Base-by-base conservation (phyloP, 1,139 yeast species). In the Schizosaccharomyces versatilis region DNA sequence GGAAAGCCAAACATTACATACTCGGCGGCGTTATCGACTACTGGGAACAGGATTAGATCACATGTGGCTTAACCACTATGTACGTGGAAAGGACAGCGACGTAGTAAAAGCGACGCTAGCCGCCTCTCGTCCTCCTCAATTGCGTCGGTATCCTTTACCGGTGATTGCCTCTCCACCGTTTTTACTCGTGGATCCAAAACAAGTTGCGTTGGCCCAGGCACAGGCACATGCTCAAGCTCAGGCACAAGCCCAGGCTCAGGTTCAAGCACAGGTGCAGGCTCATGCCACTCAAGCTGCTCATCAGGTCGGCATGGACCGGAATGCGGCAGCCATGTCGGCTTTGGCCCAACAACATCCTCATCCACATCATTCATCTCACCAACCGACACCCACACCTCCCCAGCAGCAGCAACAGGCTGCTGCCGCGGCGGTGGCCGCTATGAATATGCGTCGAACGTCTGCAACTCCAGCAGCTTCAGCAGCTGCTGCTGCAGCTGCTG, bases 1-100 rank as follows among this genome's bases (percentile, higher is more conserved):
- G 24, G 59, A 57, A 41, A 54, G 53, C n/a, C 38, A 52, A 39
- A 56, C 59, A 15, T 41, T 58, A 2, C 54, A 58, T 15, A 48
- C 55, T 8, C 53, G 59, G 12, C 47, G 59, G 6, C 56, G 59
- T 7, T 57, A 49, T 36, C 52, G 52, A 3, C 9, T 54, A 24
- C 38, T 54, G 12, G 42, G 52, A 10, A 48, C 47, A 5, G 56
- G 56, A 8, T 51, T 51, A 24, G 56, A 54, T 41, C 57, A 54
- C 17, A 39, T 54, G 15, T 54, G 56, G 56, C 39, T 54, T 10
- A 36, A 53, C 24, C 53, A 54, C 47, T 54, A 54, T 54, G 17
- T 52, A n/a, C 40, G 41, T 7, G 52, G 51, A n/a, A 24, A 38
- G 19, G 55, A 54, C 36, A 42, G 38, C 39, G 56, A 47, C 52